Percentiles rank a stretch among this genome's conserved stretches.
phyloP scores from a whole-genome alignment of 805 yeast species.

The Yarrowia deformans region DNA sequence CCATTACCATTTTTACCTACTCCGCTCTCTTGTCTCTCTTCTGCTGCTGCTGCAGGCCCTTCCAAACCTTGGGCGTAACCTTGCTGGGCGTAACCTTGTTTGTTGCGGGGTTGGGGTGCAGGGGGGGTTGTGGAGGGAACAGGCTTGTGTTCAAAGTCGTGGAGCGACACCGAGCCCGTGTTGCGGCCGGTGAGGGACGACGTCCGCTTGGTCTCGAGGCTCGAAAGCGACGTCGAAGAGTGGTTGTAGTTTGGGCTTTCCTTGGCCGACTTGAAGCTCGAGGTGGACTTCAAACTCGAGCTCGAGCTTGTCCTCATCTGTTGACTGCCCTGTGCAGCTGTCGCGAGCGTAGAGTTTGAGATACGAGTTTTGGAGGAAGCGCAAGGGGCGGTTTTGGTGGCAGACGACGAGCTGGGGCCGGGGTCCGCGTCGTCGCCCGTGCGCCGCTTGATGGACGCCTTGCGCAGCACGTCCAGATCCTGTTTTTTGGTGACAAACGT shows the following conservation, averaged over 20 bases:
- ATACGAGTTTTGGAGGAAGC: background rate
- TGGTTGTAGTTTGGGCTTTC: background rate
- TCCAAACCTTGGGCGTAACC: too few species aligned
- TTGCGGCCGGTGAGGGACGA: background rate
- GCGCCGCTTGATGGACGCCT: slow-evolving; percentile 20
- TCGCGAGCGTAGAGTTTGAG: slow-evolving; percentile 5
- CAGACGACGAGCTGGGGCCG: too few species aligned
- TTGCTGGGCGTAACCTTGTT: slow-evolving; percentile 9
- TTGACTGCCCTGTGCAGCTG: background rate
- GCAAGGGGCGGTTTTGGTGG: background rate
- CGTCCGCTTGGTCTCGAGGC: background rate
- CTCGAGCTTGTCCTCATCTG: background rate
- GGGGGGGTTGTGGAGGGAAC: background rate
- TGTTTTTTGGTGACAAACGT: slow-evolving; percentile 33
- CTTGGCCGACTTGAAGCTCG: too few species aligned
- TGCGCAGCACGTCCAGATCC: slow-evolving; percentile 34
- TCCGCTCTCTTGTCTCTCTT: too few species aligned
- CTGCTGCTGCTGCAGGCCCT: background rate
- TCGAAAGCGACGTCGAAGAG: background rate
- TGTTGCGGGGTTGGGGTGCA: slow-evolving; percentile 15
- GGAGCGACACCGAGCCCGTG: slow-evolving; percentile 4
- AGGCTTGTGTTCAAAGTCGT: slow-evolving; percentile 25
- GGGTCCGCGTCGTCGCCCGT: too few species aligned
- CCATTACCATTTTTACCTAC: too few species aligned
- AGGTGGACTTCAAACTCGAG: too few species aligned